phyloP scores from a whole-genome alignment of 2,329 filamentous ascomycete genomes.

The Dactylonectria macrodidyma region DNA sequence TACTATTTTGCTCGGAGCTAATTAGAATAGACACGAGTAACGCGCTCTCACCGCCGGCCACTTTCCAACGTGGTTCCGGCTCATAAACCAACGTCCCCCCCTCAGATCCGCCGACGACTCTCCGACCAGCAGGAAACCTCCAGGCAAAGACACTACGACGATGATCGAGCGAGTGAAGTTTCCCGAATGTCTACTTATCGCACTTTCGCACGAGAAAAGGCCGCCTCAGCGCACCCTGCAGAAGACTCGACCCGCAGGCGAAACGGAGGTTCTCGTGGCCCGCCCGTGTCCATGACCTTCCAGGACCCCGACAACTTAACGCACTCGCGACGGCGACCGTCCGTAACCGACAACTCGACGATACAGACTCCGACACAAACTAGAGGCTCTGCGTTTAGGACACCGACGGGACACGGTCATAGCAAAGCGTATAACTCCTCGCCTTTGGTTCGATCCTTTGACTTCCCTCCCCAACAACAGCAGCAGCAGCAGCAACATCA shows the following conservation, averaged over 20 bases:
- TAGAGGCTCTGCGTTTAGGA: slow-evolving; percentile 62
- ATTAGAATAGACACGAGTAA: slow-evolving; percentile 62
- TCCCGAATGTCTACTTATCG: slow-evolving; percentile 63
- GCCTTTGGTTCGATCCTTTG: slow-evolving; percentile 65
- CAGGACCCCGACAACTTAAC: slow-evolving; percentile 58
- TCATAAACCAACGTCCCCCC: slow-evolving; percentile 65
- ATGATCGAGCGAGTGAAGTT: slow-evolving; percentile 59
- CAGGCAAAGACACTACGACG: slow-evolving; percentile 56
- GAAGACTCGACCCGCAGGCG: slow-evolving; percentile 56
- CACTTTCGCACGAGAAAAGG: slow-evolving; percentile 59
- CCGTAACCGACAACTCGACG: slow-evolving; percentile 60
- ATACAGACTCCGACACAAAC: slow-evolving; percentile 56
- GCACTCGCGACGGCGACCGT: slow-evolving; percentile 57
- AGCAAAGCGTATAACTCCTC: slow-evolving; percentile 69
- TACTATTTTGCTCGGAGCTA: slow-evolving; percentile 34
- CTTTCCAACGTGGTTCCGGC: slow-evolving; percentile 67
- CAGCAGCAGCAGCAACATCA: slow-evolving; percentile 35
- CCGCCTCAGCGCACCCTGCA: slow-evolving; percentile 55
- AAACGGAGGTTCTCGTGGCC: slow-evolving; percentile 55
- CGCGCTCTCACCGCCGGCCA: slow-evolving; percentile 66
- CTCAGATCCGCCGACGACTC: slow-evolving; percentile 66
- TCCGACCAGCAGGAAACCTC: slow-evolving; percentile 70
- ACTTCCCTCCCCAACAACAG: slow-evolving; percentile 47
- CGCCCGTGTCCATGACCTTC: slow-evolving; percentile 62
- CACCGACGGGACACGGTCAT: slow-evolving; percentile 43